Base-by-base conservation (phyloP, 106 monocot species). In the Platanthera zijinensis region DNA sequence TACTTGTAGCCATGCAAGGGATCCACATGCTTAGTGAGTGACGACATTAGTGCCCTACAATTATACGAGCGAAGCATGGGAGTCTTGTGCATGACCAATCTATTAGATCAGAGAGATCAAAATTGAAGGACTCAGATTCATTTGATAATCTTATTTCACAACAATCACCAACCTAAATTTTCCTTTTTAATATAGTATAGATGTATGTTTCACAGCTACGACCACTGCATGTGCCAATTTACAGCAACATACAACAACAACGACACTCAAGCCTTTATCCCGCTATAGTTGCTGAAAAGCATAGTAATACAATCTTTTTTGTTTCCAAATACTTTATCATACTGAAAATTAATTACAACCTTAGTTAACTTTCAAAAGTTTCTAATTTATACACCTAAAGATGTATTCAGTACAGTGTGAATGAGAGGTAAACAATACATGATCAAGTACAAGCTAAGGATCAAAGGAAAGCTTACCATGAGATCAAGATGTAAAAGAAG, bases 401-500 rank as follows among this genome's bases (percentile, higher is more conserved):
- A 56, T 56, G 56, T n/a, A 5, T 15, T 54, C 15, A 15, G 56
- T 56, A n/a, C 1, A 56, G 56, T 14, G 54, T 56, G 56, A 56
- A 56, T 15, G 14, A 53, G 52, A 53, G 56, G 56, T n/a, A 56
- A 3, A 56, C 56, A 56, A 56, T 56, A 56, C n/a, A 56, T 56
- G 14, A 39, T 39, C 39, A n/a, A 56, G 14, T n/a, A 56, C 13
- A 56, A 14, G 17, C 10, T 56, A 56, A 56, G 2, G n/a, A 56
- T 14, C 56, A 56, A 56, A 56, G 15, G 53, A 49, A 75, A 76
- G 50, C 54, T 53, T 81, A 88, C 88, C 81, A 79, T 76, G 7
- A 78, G 78, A 76, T 85, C 88, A 57, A 88, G 63, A 63, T 85
- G 76, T 53, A 88, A 53, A 21, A 88, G 82, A 25, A 88, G 80